Evolutionary conservation across 2,329 filamentous ascomycete genomes (phyloP).

Genomic region (Stenocarpella maydis): DNA sequence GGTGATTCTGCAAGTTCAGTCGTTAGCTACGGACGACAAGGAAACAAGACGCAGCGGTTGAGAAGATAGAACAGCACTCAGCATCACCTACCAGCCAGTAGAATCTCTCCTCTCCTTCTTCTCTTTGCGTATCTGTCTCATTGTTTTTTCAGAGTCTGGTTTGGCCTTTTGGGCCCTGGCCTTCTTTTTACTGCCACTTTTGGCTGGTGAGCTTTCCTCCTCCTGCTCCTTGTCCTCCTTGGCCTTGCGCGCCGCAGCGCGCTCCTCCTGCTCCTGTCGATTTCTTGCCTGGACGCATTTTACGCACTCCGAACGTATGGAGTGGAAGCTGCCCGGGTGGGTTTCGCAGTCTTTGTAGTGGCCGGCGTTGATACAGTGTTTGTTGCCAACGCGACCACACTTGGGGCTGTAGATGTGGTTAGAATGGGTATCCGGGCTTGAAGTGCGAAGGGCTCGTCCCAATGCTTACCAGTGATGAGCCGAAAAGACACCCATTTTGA

Average conservation of each 20-base stretch:
- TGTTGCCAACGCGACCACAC: slow-evolving; percentile 3
- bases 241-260: background rate
- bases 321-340: slow-evolving; percentile 15
- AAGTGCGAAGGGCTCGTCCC: background rate
- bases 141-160: background rate
- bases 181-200: slow-evolving; percentile 11
- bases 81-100: background rate
- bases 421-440: background rate
- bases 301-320: background rate
- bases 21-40: background rate
- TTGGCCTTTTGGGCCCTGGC: slow-evolving; percentile 11
- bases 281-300: slow-evolving; percentile 3
- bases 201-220: background rate
- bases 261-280: background rate
- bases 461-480: slow-evolving; percentile 27
- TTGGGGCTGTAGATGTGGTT: background rate
- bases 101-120: background rate
- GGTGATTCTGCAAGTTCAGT: background rate
- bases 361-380: background rate
- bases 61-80: fast-evolving
- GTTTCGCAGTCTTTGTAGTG: slow-evolving; percentile 8
- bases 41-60: fast-evolving
- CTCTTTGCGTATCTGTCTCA: slow-evolving; percentile 14
- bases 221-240: slow-evolving; percentile 37
- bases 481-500: slow-evolving; percentile 18